Evolutionary conservation across 2,329 filamentous ascomycete genomes (phyloP), one percentile per base, ranked within the genome.

Genomic region (Colletotrichum tanaceti): DNA sequence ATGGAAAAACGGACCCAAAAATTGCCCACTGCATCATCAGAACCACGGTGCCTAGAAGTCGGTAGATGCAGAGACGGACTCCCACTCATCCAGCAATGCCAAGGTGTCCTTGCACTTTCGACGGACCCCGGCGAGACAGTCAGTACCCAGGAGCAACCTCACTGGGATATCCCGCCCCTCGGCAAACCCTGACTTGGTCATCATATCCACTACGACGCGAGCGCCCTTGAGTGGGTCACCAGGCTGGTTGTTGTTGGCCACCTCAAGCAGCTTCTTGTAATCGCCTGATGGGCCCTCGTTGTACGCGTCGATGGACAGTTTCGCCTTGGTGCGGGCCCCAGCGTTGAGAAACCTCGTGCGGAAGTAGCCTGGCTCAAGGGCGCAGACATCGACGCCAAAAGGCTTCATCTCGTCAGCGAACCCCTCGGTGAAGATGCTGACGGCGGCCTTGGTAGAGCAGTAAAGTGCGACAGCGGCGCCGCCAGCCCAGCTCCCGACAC

Each of bases 151-250:
- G n/a, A 83, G 77, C 57, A 91, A 72, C 35, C 88, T 78, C 16
- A 84, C 72, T 0, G 87, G 88, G 1, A 90, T 77, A 22, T 83
- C 79, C 71, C 76, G 84, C 0, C 85, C 86, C 68, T 73, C 62
- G 0, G 79, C 85, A 28, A 78, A 77, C 0, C 87, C 87, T 2
- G 78, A 81, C 50, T 78, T 78, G 9, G 84, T 88, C 71, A 90
- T 71, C 16, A 87, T 78, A 71, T 90, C 87, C 5, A 89, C 80
- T 35, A 88, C 78, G 1, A 86, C 80, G 64, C 77, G 80, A 9
- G 79, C 77, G 0, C 84, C 88, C 78, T 89, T 89, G 20, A 75
- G 76, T 3, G 86, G 81, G 73, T 90, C 86, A 0, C 88, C 88
- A 0, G 79, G 81, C 77, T 90, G 87, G 0, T 83, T 81, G 18